Evolutionary conservation across 371 early-diverging fungal species (phyloP), one percentile per base, ranked within the genome.

Genomic region (Rhizomucor pusillus): DNA sequence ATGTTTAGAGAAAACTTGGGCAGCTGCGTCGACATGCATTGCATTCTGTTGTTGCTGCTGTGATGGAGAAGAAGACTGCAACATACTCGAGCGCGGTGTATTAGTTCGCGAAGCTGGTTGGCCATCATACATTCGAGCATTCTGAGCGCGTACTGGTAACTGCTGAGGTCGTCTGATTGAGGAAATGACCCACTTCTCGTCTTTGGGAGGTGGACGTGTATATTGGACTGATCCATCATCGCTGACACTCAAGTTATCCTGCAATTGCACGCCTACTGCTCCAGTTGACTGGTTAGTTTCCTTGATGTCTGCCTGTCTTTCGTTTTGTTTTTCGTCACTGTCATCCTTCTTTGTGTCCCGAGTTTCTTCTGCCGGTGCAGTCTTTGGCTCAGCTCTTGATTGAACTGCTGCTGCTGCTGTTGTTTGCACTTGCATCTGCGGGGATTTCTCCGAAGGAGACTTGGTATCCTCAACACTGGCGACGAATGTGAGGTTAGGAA

Each of bases 111-210:
- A 29, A 7, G 29, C 29, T 29, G 48, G 19, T 29, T 48, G 48
- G 2, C 48, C 33, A 34, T 48, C 48, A 18, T 40, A 47, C 57
- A 71, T 62, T 14, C 40, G 62, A 1, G 65, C 68, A 53, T 72
- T 66, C 7, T 57, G 48, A 13, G 66, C 50, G n/a, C 64, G 65
- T 0, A 77, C 67, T 22, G 77, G 74, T 19, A 77, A 51, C 41
- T 69, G 69, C n/a, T 73, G 74, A 18, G 77, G 74, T 50, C 71
- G 62, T 16, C 77, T 69, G 43, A 73, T 69, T 5, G 74, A 73
- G 3, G 74, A 73, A 54, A 77, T 77, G 2, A 77, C 64, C 77
- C 77, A 77, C 64, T 73, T 77, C 41, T 77, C 77, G 41, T 68
- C 71, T 39, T 67, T 71, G 14, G 77, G 66, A 11, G 72, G 71